These are phyloP conservation scores for Fusarium sp. DNA, from an alignment of 2,329 filamentous ascomycete species.

Conservation along the genomic window DNA sequence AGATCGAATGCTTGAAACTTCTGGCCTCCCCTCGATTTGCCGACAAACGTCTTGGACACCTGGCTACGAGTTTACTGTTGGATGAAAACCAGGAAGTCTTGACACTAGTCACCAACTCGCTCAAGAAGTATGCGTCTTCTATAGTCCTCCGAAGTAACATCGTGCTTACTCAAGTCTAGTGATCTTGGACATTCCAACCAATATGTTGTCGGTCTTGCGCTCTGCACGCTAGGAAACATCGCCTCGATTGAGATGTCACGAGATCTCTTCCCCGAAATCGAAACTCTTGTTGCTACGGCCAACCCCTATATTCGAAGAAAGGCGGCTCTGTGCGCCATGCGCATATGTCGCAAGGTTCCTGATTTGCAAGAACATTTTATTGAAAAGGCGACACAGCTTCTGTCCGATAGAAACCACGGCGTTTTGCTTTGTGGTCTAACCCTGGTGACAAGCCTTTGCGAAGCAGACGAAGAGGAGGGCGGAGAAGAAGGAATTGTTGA, in stretches of 20 bases:
- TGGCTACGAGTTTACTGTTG: constrained; percentile 94
- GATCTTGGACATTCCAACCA: constrained; percentile 97
- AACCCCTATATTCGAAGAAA: constrained; percentile 99
- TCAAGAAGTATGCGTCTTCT: constrained; percentile 81
- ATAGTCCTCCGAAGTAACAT: not conserved
- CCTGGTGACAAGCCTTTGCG: constrained; percentile 89
- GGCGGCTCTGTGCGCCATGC: constrained; percentile 98
- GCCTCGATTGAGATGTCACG: constrained; percentile 98
- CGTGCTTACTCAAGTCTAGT: constrained; percentile 60
- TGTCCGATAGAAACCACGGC: constrained; percentile 95
- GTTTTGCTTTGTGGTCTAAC: constrained; percentile 94
- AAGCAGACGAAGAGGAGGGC: constrained; percentile 91
- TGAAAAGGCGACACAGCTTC: constrained; percentile 88
- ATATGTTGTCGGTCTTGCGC: constrained; percentile 95
- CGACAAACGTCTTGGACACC: constrained; percentile 94
- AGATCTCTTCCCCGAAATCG: constrained; percentile 96
- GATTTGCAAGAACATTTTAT: constrained; percentile 97
- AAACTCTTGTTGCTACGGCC: constrained; percentile 87
- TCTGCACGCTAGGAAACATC: constrained; percentile 97
- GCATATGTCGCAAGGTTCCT: constrained; percentile 97
- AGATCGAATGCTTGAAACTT: constrained; percentile 98
- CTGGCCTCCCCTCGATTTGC: constrained; percentile 96
- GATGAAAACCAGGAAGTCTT: constrained; percentile 99
- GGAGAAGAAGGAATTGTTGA: constrained; percentile 92
- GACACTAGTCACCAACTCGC: constrained; percentile 95